Conservation (phyloP, 768 basidiomycete species). For the Suillus weaverae region DNA sequence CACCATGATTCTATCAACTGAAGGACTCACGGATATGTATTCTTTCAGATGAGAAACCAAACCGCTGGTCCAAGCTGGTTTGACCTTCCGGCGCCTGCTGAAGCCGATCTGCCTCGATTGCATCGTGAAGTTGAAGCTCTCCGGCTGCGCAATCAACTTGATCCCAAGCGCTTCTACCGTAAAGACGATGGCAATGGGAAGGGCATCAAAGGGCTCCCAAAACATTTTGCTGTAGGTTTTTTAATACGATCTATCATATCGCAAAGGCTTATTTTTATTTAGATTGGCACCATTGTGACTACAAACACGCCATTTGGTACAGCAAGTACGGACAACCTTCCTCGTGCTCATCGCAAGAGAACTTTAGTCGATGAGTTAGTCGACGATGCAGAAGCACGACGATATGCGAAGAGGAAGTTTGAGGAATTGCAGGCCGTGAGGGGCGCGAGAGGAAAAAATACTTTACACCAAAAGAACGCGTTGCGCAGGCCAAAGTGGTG, state of each 20-base stretch:
- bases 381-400: constrained; percentile 81
- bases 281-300: constrained; percentile 82
- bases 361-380: constrained; percentile 87
- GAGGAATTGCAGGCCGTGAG: constrained; percentile 69
- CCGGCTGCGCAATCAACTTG: constrained; percentile 82
- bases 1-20: no score
- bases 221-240: constrained; percentile 80
- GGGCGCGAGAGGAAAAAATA: constrained; percentile 69
- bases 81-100: constrained; percentile 80
- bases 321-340: constrained; percentile 68
- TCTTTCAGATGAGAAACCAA: constrained; percentile 56
- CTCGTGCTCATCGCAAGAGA: constrained; percentile 69
- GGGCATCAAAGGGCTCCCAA: constrained; percentile 81
- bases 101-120: constrained; percentile 75
- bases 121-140: constrained; percentile 87
- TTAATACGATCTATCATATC: background rate
- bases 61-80: constrained; percentile 87
- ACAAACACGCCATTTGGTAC: constrained; percentile 72
- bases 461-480: constrained; percentile 63
- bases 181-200: constrained; percentile 86
- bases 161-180: constrained; percentile 89
- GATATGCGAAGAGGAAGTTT: constrained; percentile 93
- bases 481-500: constrained; percentile 70
- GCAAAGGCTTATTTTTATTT: background rate
- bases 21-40: background rate